phyloP scores from a whole-genome alignment of 371 early-diverging fungal genomes.

The Lichtheimia ornata region DNA sequence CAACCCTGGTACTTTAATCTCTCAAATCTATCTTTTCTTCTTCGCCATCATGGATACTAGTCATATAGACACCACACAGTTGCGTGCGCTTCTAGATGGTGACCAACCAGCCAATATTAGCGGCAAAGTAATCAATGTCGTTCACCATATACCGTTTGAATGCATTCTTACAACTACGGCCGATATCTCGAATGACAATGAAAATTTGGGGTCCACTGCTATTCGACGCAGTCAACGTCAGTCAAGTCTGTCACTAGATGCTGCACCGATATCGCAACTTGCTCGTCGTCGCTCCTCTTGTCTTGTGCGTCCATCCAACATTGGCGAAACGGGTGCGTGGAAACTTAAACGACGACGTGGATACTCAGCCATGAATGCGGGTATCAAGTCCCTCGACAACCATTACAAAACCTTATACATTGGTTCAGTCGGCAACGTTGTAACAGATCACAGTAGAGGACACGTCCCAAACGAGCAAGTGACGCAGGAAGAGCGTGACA shows the following conservation, averaged over 20 bases:
- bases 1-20: too few relatives aligned
- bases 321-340: constrained; percentile 39
- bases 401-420: constrained; percentile 64
- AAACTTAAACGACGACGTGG: constrained; percentile 56
- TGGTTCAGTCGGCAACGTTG: constrained; percentile 70
- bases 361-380: constrained; percentile 79
- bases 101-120: background rate
- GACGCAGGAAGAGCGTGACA: constrained; percentile 41
- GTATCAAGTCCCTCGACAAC: constrained; percentile 58
- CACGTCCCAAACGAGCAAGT: constrained; percentile 25
- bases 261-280: constrained; percentile 36
- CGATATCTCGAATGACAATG: background rate
- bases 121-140: constrained; percentile 57
- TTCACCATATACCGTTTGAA: constrained; percentile 51
- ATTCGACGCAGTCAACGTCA: background rate
- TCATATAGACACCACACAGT: background rate
- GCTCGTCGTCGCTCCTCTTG: constrained; percentile 33
- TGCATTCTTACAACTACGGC: constrained; percentile 18
- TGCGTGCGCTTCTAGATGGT: background rate
- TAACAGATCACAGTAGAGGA: constrained; percentile 39
- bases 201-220: background rate
- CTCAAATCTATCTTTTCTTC: too few relatives aligned
- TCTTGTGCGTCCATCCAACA: constrained; percentile 9
- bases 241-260: constrained; percentile 2
- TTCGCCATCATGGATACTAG: background rate